Percentiles rank a stretch among this genome's conserved stretches.
phyloP scores from a whole-genome alignment of 495 filamentous ascomycete species.

The Hypoxylon fragiforme region DNA sequence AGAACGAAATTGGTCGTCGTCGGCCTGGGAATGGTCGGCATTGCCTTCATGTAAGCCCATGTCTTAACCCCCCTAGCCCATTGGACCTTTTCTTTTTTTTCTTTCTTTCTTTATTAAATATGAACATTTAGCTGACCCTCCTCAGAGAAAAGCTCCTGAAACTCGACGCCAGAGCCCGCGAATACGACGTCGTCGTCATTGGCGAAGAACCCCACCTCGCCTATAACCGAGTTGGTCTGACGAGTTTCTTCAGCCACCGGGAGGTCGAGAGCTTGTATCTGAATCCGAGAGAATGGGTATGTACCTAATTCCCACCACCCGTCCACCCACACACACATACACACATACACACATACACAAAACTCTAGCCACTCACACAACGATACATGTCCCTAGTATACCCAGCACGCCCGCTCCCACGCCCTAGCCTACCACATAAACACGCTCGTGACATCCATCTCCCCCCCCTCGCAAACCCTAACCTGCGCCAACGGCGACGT shows the following conservation, averaged over 20 bases:
- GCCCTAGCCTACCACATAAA: slow-evolving; percentile 82
- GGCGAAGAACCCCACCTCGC: slow-evolving; percentile 91
- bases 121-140: slow-evolving; percentile 67
- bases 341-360: slow-evolving; percentile 4
- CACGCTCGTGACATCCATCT: slow-evolving; percentile 74
- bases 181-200: slow-evolving; percentile 87
- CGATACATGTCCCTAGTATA: too few relatives aligned
- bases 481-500: slow-evolving; percentile 69
- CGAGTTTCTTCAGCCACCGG: slow-evolving; percentile 89
- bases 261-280: slow-evolving; percentile 89
- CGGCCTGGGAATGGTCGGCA: slow-evolving; percentile 93
- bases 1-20: slow-evolving; percentile 82
- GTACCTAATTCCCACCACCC: slow-evolving; percentile 18
- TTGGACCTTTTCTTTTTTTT: too few relatives aligned
- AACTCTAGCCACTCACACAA: neutral
- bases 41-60: slow-evolving; percentile 92
- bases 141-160: slow-evolving; percentile 89
- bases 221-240: slow-evolving; percentile 96
- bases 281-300: slow-evolving; percentile 86
- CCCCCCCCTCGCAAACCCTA: slow-evolving; percentile 65
- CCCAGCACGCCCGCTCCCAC: slow-evolving; percentile 54
- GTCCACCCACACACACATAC: neutral
- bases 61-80: too few relatives aligned
- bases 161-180: slow-evolving; percentile 71
- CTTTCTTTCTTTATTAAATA: neutral